A percentile compares a stretch with the other conserved stretches of the same genome.
Evolutionary conservation across 2,329 filamentous ascomycete genomes (phyloP).

Genomic region (Alternaria atra): DNA sequence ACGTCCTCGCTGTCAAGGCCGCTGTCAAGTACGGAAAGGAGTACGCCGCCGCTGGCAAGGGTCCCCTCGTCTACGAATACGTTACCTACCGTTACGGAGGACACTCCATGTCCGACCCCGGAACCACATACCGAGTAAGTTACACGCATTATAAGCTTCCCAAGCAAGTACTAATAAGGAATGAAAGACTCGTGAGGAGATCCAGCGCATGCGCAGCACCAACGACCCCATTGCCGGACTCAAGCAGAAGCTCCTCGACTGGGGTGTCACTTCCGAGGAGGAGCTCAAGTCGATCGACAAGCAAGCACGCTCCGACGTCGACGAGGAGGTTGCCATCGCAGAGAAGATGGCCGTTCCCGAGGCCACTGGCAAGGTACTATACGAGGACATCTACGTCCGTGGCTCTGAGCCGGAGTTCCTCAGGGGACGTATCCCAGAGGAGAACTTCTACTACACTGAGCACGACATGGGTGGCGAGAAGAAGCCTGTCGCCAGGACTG

Average conservation of each 20-base stretch:
- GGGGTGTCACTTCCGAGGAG: slow-evolving; percentile 88
- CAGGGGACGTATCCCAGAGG: slow-evolving; percentile 85
- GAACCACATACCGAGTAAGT: slow-evolving; percentile 87
- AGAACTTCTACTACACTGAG: slow-evolving; percentile 81
- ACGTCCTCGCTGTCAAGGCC: slow-evolving; percentile 96
- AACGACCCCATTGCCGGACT: slow-evolving; percentile 98
- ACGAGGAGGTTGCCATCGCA: slow-evolving; percentile 87
- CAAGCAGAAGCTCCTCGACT: slow-evolving; percentile 98
- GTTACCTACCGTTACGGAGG: slow-evolving; percentile 99
- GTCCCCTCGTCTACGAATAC: slow-evolving; percentile 96
- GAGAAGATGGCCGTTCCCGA: slow-evolving; percentile 89
- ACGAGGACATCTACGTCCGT: slow-evolving; percentile 93
- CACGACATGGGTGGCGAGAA: slow-evolving; percentile 53
- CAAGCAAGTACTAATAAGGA: slow-evolving; percentile 25
- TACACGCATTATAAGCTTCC: not conserved
- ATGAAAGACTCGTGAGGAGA: slow-evolving; percentile 86
- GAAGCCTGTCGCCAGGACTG: slow-evolving; percentile 47
- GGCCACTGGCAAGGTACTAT: slow-evolving; percentile 81
- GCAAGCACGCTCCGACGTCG: slow-evolving; percentile 84
- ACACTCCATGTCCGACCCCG: slow-evolving; percentile 99
- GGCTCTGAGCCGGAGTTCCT: slow-evolving; percentile 89
- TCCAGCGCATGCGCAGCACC: slow-evolving; percentile 98
- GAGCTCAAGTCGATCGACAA: slow-evolving; percentile 98
- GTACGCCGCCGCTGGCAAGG: slow-evolving; percentile 82
- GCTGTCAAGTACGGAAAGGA: slow-evolving; percentile 94